phyloP scores from a whole-genome alignment of 306 rosid genomes.

The Dryas drummondii region DNA sequence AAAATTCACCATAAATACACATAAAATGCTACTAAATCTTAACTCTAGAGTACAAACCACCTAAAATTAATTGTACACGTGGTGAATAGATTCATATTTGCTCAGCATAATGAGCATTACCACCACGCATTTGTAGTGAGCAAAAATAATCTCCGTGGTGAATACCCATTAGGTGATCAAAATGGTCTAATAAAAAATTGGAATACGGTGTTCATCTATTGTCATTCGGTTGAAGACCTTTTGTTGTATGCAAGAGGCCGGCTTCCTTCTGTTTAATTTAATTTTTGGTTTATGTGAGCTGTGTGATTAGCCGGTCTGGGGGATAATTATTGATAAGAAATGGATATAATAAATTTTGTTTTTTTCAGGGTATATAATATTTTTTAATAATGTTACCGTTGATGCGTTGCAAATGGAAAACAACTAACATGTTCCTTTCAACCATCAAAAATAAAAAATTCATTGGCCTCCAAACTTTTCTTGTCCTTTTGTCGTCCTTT shows the following conservation, averaged over 20 bases:
- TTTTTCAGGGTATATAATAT: not conserved
- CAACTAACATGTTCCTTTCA: constrained; percentile 38
- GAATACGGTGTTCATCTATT: constrained; percentile 5
- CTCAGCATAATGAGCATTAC: too few species aligned
- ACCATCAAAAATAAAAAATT: constrained; percentile 9
- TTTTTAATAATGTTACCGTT: constrained; percentile 29
- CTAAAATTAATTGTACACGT: not conserved
- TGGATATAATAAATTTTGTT: not conserved
- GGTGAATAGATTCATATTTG: not conserved
- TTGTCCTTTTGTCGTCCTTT: constrained; percentile 29
- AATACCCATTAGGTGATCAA: not conserved
- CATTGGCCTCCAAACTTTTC: constrained; percentile 12
- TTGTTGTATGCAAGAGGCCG: not conserved
- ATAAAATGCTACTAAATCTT: too few species aligned
- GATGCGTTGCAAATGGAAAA: constrained; percentile 39
- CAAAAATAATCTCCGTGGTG: not conserved
- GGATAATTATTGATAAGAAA: constrained; percentile 10
- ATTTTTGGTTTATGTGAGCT: not conserved
- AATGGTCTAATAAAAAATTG: not conserved
- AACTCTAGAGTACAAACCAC: too few species aligned
- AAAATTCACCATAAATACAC: too few species aligned
- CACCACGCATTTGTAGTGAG: too few species aligned
- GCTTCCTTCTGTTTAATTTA: not conserved
- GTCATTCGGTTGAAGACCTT: constrained; percentile 5
- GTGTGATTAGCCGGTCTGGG: constrained; percentile 20